phyloP scores from a whole-genome alignment of 257 asterid species.

The Cinchona pubescens region DNA sequence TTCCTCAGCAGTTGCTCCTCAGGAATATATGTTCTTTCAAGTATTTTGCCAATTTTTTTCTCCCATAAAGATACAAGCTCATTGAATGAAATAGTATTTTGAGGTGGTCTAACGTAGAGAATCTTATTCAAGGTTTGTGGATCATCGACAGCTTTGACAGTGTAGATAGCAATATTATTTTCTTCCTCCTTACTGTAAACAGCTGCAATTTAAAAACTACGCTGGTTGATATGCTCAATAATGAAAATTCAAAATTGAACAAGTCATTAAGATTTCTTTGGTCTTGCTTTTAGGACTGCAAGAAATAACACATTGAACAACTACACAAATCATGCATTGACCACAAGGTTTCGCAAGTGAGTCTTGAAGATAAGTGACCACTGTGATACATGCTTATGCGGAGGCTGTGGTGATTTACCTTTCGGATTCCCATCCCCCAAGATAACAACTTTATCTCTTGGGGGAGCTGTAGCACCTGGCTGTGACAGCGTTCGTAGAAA shows the following conservation, averaged over 20 bases:
- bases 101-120: conserved; percentile 48
- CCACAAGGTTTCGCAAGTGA: not conserved
- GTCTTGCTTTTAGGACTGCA: too few species aligned
- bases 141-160: conserved; percentile 55
- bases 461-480: conserved; percentile 37
- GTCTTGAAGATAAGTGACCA: not conserved
- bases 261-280: too few species aligned
- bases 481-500: conserved; percentile 39
- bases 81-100: conserved; percentile 45
- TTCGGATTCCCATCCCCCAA: conserved; percentile 51
- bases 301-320: not conserved
- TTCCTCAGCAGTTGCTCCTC: conserved; percentile 49
- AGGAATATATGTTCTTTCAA: conserved; percentile 35
- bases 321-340: too few species aligned
- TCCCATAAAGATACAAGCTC: conserved; percentile 55
- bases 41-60: conserved; percentile 45
- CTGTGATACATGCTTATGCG: too few species aligned
- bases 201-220: conserved; percentile 26
- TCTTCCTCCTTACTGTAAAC: conserved; percentile 50
- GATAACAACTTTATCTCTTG: conserved; percentile 48
- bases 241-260: not conserved
- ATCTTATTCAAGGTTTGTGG: conserved; percentile 48
- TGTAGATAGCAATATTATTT: conserved; percentile 44
- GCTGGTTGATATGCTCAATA: not conserved
- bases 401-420: conserved; percentile 26